These are phyloP conservation scores for Tetracladium marchalianum DNA, from an alignment of 495 filamentous ascomycete species.

Conservation along the genomic window DNA sequence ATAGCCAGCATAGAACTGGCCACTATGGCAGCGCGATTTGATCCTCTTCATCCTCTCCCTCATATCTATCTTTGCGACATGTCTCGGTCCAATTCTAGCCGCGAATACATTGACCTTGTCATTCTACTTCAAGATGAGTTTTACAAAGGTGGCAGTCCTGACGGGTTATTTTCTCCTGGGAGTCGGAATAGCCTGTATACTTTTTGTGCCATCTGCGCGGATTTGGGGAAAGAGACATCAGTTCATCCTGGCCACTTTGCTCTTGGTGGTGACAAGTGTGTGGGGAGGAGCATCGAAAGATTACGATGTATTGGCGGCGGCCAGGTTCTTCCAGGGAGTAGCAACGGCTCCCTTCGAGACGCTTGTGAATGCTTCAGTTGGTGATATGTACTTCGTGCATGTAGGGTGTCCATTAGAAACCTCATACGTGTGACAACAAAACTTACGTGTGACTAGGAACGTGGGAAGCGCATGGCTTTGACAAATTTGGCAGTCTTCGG, in stretches of 20 bases:
- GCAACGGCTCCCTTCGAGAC: slow-evolving; percentile 69
- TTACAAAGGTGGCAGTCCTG: slow-evolving; percentile 66
- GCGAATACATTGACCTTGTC: slow-evolving; percentile 71
- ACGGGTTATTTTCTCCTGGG: slow-evolving; percentile 86
- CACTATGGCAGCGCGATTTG: slow-evolving; percentile 74
- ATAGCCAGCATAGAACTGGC: slow-evolving; percentile 63
- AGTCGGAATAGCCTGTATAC: slow-evolving; percentile 66
- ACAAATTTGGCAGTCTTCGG: slow-evolving; percentile 85
- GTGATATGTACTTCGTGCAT: slow-evolving; percentile 70
- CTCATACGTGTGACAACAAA: no score
- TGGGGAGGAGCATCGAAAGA: slow-evolving; percentile 69
- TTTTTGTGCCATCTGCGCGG: slow-evolving; percentile 80
- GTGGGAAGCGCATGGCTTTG: slow-evolving; percentile 83
- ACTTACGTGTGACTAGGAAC: slow-evolving; percentile 39
- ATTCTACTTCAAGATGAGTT: slow-evolving; percentile 42
- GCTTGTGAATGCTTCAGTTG: slow-evolving; percentile 66
- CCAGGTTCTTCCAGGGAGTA: slow-evolving; percentile 66
- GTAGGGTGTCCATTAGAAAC: slow-evolving; percentile 30
- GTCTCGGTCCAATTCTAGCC: slow-evolving; percentile 74
- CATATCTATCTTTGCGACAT: slow-evolving; percentile 69
- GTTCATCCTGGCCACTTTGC: slow-evolving; percentile 67
- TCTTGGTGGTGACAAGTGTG: slow-evolving; percentile 59
- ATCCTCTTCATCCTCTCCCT: slow-evolving; percentile 71
- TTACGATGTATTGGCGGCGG: slow-evolving; percentile 62
- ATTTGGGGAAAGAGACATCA: slow-evolving; percentile 89